Conservation (phyloP, 2,329 filamentous ascomycete species). For the Tolypocladium pustulatum region DNA sequence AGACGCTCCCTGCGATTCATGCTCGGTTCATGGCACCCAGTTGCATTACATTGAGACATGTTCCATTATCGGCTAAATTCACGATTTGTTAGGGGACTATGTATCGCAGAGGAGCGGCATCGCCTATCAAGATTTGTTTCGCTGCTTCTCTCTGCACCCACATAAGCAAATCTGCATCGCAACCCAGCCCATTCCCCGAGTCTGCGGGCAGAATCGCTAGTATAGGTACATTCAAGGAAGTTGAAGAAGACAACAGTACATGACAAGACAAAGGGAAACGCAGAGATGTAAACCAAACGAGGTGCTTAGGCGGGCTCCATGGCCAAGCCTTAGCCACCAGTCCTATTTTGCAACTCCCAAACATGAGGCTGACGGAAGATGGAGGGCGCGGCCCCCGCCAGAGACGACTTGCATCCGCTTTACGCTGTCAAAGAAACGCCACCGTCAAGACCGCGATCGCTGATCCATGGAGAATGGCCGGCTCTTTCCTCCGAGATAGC, state of each 20-base stretch:
- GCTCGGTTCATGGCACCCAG: not conserved
- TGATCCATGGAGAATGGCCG: conserved; percentile 11
- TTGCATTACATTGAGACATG: not conserved
- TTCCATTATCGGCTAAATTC: conserved; percentile 6
- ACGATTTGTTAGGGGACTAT: conserved; percentile 22
- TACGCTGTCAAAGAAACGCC: not conserved
- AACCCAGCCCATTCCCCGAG: conserved; percentile 8
- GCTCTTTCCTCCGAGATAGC: conserved; percentile 10
- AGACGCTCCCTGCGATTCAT: too few species aligned
- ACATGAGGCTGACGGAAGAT: not conserved
- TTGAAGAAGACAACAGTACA: conserved; percentile 11
- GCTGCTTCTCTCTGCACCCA: conserved; percentile 10
- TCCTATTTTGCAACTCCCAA: not conserved
- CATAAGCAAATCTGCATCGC: conserved; percentile 3
- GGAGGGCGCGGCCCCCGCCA: not conserved
- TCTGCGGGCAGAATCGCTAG: conserved; percentile 23
- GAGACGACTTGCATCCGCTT: not conserved
- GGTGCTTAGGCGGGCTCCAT: not conserved
- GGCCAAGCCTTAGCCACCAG: conserved; percentile 4
- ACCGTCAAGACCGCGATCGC: conserved; percentile 1
- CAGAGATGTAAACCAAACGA: conserved; percentile 10
- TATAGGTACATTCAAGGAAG: conserved; percentile 22
- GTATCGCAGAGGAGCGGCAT: conserved; percentile 16
- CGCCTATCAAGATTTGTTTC: conserved; percentile 13
- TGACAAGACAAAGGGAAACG: conserved; percentile 19